phyloP scores from a whole-genome alignment of 2,329 filamentous ascomycete species.

The Monilinia fructigena region DNA sequence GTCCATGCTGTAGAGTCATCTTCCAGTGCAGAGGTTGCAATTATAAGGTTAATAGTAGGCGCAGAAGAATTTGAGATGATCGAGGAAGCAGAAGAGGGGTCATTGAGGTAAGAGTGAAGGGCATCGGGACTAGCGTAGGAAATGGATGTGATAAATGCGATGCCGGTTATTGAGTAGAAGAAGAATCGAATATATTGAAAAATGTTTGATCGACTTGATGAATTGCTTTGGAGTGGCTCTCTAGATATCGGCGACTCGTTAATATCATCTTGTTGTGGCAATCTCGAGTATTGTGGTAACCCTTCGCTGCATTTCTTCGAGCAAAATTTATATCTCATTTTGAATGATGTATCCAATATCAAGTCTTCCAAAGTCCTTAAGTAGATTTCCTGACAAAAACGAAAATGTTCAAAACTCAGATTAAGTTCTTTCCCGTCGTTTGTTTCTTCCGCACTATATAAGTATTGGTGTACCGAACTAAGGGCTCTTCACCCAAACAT shows the following conservation, averaged over 20 bases:
- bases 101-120: constrained; percentile 9
- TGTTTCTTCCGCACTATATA: background rate
- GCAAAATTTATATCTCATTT: background rate
- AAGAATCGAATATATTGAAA: constrained; percentile 13
- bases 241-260: background rate
- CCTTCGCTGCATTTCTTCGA: background rate
- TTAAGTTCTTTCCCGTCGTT: background rate
- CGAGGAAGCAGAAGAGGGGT: background rate
- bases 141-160: constrained; percentile 18
- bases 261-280: background rate
- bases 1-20: background rate
- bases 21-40: background rate
- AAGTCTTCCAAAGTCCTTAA: too few species aligned
- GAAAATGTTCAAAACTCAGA: background rate
- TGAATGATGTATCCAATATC: background rate
- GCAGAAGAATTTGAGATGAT: constrained; percentile 8
- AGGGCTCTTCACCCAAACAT: background rate
- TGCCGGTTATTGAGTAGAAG: constrained; percentile 1
- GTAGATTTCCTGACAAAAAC: background rate
- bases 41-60: constrained; percentile 10
- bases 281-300: constrained; percentile 1
- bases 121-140: background rate
- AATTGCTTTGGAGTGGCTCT: background rate
- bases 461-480: background rate
- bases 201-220: background rate